Conservation (phyloP, 306 rosid genomes). For the Vachellia pachyceras region DNA sequence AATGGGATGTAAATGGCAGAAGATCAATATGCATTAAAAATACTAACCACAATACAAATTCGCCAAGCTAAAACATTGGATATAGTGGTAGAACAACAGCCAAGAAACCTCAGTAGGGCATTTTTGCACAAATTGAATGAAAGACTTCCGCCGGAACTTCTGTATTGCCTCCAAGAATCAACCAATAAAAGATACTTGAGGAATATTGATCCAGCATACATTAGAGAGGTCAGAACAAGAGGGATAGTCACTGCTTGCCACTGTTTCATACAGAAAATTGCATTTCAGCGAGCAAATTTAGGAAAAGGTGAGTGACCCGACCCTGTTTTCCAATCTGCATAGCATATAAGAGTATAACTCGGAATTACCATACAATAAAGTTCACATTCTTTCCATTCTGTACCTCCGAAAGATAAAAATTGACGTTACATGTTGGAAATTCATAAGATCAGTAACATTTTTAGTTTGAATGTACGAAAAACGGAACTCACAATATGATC, state of each 20-base stretch:
- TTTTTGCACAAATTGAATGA: constrained; percentile 46
- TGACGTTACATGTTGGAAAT: neutral
- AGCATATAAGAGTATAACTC: constrained; percentile 46
- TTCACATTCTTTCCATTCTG: constrained; percentile 1
- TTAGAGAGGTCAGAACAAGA: constrained; percentile 74
- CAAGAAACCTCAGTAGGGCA: constrained; percentile 38
- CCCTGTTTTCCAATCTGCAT: constrained; percentile 57
- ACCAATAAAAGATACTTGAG: constrained; percentile 60
- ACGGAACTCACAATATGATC: constrained; percentile 80
- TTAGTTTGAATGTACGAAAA: neutral
- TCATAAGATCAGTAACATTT: neutral
- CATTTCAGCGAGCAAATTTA: constrained; percentile 65
- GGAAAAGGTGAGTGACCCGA: constrained; percentile 53
- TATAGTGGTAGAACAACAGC: constrained; percentile 39
- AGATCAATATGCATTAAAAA: constrained; percentile 4
- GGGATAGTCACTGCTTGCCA: constrained; percentile 90
- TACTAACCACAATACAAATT: constrained; percentile 85
- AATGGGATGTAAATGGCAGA: constrained; percentile 12
- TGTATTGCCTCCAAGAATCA: constrained; percentile 56
- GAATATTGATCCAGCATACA: constrained; percentile 84
- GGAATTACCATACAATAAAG: constrained; percentile 46
- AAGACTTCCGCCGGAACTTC: constrained; percentile 46
- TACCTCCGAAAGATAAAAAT: neutral
- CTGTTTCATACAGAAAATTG: constrained; percentile 84
- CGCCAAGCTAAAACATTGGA: constrained; percentile 78